Percentiles rank a stretch among this genome's conserved stretches.
These are phyloP conservation scores for Trichophyton schoenleinii DNA, from an alignment of 2,329 filamentous ascomycete genomes.

Conservation along the genomic window DNA sequence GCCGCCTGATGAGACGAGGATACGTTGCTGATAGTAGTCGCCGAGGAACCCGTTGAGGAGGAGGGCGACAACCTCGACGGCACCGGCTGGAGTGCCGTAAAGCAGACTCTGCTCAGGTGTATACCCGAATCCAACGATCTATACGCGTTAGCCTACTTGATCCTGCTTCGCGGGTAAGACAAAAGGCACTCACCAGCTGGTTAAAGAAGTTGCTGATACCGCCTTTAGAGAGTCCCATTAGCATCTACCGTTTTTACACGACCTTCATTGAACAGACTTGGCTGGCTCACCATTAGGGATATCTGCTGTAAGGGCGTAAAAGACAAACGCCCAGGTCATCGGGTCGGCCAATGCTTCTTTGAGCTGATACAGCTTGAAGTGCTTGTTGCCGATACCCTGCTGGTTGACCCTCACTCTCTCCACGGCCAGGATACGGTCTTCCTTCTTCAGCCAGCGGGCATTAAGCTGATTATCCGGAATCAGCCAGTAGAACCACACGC, in stretches of 20 bases:
- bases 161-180: too few species aligned
- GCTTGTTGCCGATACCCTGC: conserved; percentile 59
- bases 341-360: conserved; percentile 47
- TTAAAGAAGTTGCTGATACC: conserved; percentile 47
- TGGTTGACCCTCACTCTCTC: conserved; percentile 63
- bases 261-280: too few species aligned
- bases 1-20: conserved; percentile 44
- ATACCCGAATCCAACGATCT: conserved; percentile 53
- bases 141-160: background rate
- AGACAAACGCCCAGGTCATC: conserved; percentile 48
- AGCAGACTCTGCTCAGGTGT: conserved; percentile 50
- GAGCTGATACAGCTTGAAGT: conserved; percentile 57
- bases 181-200: conserved; percentile 28
- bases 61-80: conserved; percentile 49
- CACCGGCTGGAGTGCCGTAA: conserved; percentile 53
- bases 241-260: background rate
- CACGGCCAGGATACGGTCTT: conserved; percentile 55
- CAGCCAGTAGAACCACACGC: conserved; percentile 38
- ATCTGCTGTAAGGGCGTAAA: conserved; percentile 44
- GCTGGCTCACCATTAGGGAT: conserved; percentile 41
- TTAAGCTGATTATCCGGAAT: conserved; percentile 51
- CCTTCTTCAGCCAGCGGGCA: conserved; percentile 49
- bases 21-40: conserved; percentile 44
- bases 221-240: conserved; percentile 28
- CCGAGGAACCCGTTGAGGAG: conserved; percentile 46